Base-by-base conservation (phyloP, 176 grass and related monocot genomes). In the Oryza coarctata region DNA sequence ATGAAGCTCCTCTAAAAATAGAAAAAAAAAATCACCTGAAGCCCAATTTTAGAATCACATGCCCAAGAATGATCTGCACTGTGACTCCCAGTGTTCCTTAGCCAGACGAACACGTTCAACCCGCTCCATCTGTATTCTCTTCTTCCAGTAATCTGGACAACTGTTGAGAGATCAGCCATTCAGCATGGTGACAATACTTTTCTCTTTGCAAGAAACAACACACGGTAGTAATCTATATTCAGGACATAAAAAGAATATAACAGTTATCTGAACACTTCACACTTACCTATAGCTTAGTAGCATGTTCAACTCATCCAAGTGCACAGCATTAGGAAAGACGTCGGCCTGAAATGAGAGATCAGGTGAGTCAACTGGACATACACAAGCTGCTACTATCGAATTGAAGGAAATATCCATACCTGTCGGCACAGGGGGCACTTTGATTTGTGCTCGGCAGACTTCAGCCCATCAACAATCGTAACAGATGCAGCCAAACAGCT, bases 381-480 rank as follows among this genome's bases (percentile, higher is more conserved):
- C 36, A 31, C 23, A 69, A 47, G 70, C 20, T 29, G 40, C 0
- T 49, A 31, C 10, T 3, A 84, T 3, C 9, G 1, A 45, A 50
- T n/a, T 15, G 40, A 75, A 8, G 18, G 18, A 64, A 12, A n/a
- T 74, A 43, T 32, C 60, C 40, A 27, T 78, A 98, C 95, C 88
- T 74, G 86, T 79, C 88, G 86, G 63, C 95, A 94, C 43, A 98
- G 52, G 28, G 95, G 92, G 34, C 95, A 98, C 81, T 98, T 98
- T 50, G 85, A 82, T 76, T 84, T 98, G 41, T 45, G 65, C 35
- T 84, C 23, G 14, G 88, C 88, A 20, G 74, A 82, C 63, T 91
- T 93, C 43, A 98, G 74, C 69, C 92, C 90, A 14, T 94, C 86
- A 49, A 94, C 92, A 39, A 94, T 86, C 3, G 90, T 93, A 58